Evolutionary conservation across 2,329 filamentous ascomycete genomes (phyloP).

Genomic region (Xylariaceae sp.): DNA sequence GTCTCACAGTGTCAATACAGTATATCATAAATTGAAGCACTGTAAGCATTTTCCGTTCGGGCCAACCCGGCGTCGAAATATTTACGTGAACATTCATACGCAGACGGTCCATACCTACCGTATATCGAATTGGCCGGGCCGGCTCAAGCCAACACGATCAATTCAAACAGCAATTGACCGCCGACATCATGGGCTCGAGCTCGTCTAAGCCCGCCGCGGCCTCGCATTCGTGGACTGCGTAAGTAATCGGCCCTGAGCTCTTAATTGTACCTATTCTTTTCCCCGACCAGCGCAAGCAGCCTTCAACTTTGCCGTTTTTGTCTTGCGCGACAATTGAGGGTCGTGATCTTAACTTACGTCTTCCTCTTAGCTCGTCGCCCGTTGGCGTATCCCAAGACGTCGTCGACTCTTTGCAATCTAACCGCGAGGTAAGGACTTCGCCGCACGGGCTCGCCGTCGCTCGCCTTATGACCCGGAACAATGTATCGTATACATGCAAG

Average conservation of each 20-base stretch:
- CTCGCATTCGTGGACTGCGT: constrained; percentile 54
- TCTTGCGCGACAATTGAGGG: background rate
- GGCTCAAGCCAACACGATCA: constrained; percentile 19
- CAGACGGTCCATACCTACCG: background rate
- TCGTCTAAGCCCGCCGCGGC: constrained; percentile 51
- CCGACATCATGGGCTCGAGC: constrained; percentile 52
- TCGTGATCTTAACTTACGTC: background rate
- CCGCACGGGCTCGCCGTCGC: background rate
- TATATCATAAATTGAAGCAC: constrained; percentile 1
- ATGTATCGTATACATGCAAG: background rate
- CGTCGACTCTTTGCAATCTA: constrained; percentile 77
- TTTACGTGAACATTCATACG: constrained; percentile 12
- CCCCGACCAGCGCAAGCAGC: background rate
- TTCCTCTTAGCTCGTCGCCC: constrained; percentile 38
- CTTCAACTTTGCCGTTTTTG: background rate
- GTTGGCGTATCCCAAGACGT: constrained; percentile 71
- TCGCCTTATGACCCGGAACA: background rate
- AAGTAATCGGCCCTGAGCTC: constrained; percentile 29
- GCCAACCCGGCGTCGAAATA: constrained; percentile 22
- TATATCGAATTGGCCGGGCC: constrained; percentile 17
- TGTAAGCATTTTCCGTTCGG: constrained; percentile 17
- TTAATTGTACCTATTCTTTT: background rate
- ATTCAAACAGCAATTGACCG: constrained; percentile 28
- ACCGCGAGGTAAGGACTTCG: constrained; percentile 65
- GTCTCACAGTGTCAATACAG: background rate